Evolutionary conservation across 208 protist species (phyloP), one percentile per base, ranked within the genome.

Genomic region (Zelonia costaricensis): DNA sequence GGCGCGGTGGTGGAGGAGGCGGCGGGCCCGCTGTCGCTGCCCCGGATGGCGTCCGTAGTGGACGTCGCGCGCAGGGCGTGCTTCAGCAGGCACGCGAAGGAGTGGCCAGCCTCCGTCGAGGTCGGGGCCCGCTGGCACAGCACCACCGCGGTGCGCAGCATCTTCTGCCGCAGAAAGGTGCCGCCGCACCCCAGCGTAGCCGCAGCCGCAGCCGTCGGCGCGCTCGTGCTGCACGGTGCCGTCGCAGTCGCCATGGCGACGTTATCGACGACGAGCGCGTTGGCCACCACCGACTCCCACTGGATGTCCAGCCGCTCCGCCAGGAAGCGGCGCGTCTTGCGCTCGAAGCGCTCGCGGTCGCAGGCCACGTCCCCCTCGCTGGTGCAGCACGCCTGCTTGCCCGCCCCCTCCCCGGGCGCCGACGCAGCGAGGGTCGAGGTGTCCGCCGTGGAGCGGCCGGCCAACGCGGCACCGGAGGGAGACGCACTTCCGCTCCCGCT

Each of bases 71-170:
- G 59, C 66, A 73, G 47, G 25, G 36, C 33, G 44, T 66, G 58
- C 66, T 61, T 73, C 52, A 73, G 51, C 46, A 73, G 28, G 25
- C 58, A 73, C 28, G 47, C 66, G 13, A 73, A 66, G 9, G 66
- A 73, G 58, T 73, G 58, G 2, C 66, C 66, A 1, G 66, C 57
- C 35, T 62, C 58, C 0, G 57, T 22, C n/a, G 45, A 66, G 12
- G 43, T 54, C 0, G 66, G 66, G 1, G 66, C 66, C 9, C 27
- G 31, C 3, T 40, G 36, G 27, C 66, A 73, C 16, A 73, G 44
- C 25, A 66, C n/a, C 15, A 73, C 40, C 4, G 66, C 66, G 1
- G 66, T 73, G 52, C 66, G 66, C 8, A 73, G 30, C 4, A 73
- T 66, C 20, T 47, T 51, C 40, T 44, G 66, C 4, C 66, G 66